Conservation (phyloP, 2,329 filamentous ascomycete genomes). For the Stachybotrys elegans region DNA sequence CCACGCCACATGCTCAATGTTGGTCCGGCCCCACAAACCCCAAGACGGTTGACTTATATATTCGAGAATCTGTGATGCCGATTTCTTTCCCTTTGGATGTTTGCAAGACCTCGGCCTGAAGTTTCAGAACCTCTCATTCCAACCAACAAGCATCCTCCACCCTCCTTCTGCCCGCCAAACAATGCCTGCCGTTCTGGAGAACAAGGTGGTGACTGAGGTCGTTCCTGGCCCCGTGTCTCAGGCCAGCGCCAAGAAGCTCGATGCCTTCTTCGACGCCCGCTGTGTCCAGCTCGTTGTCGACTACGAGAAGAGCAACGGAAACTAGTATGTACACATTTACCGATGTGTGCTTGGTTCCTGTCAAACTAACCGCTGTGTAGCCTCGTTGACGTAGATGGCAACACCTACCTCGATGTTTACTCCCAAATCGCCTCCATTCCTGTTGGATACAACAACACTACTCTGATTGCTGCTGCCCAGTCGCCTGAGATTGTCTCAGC, state of each 20-base stretch:
- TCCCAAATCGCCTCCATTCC: slow-evolving; percentile 82
- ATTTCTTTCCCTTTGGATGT: too few relatives aligned
- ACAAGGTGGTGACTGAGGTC: slow-evolving; percentile 28
- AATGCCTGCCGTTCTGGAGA: slow-evolving; percentile 28
- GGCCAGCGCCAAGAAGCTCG: slow-evolving; percentile 35
- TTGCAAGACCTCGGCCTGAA: too few relatives aligned
- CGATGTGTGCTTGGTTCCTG: not conserved
- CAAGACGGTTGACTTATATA: too few relatives aligned
- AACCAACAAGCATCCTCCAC: too few relatives aligned
- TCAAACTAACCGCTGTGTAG: slow-evolving; percentile 12
- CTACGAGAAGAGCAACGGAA: slow-evolving; percentile 46
- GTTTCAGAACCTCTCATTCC: too few relatives aligned
- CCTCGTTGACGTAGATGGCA: slow-evolving; percentile 45
- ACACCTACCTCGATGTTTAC: slow-evolving; percentile 52
- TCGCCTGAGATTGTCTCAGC: slow-evolving; percentile 68
- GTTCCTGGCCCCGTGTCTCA: slow-evolving; percentile 34
- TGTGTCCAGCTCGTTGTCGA: slow-evolving; percentile 48
- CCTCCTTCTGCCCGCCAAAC: slow-evolving; percentile 10
- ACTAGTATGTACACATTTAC: slow-evolving; percentile 34
- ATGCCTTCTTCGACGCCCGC: slow-evolving; percentile 45
- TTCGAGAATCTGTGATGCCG: too few relatives aligned
- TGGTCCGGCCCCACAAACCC: too few relatives aligned
- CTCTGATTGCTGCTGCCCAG: slow-evolving; percentile 58
- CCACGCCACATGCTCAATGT: too few relatives aligned
- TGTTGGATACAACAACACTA: slow-evolving; percentile 75